Evolutionary conservation across 2,329 filamentous ascomycete species (phyloP).

Genomic region (Drechslerella stenobrocha): DNA sequence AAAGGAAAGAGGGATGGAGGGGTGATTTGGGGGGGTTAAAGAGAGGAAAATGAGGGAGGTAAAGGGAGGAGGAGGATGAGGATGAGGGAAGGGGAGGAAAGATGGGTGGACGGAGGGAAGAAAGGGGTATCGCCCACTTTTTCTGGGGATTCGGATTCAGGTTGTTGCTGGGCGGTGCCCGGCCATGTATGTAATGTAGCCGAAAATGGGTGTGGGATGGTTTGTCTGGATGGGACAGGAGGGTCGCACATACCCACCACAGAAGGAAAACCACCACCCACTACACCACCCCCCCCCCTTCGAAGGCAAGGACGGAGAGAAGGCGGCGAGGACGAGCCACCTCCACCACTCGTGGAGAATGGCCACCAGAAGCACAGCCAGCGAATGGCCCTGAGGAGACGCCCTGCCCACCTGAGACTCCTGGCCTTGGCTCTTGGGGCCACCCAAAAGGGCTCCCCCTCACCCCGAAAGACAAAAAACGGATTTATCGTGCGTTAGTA

Average conservation of each 20-base stretch:
- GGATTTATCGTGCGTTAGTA: constrained; percentile 11
- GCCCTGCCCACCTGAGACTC: constrained; percentile 29
- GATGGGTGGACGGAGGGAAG: constrained; percentile 46
- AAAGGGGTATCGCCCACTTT: constrained; percentile 48
- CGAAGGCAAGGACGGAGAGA: background rate
- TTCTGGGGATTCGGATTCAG: constrained; percentile 44
- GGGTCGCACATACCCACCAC: constrained; percentile 41
- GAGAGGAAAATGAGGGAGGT: constrained; percentile 51
- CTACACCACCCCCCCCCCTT: background rate
- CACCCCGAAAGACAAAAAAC: constrained; percentile 14
- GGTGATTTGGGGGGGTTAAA: constrained; percentile 53
- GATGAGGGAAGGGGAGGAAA: constrained; percentile 52
- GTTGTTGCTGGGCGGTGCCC: constrained; percentile 28
- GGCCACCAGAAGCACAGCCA: constrained; percentile 43
- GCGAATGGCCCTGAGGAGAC: constrained; percentile 33
- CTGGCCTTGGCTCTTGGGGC: constrained; percentile 1
- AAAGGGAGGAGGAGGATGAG: constrained; percentile 53
- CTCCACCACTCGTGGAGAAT: constrained; percentile 29
- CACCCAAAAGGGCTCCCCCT: background rate
- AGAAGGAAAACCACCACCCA: constrained; percentile 7
- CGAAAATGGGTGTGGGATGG: constrained; percentile 45
- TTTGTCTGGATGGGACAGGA: constrained; percentile 16
- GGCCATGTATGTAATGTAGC: constrained; percentile 38
- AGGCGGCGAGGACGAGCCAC: background rate
- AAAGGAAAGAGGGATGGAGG: constrained; percentile 53